phyloP scores from a whole-genome alignment of 1,139 yeast species.

The Protomyces lactucae-debilis region DNA sequence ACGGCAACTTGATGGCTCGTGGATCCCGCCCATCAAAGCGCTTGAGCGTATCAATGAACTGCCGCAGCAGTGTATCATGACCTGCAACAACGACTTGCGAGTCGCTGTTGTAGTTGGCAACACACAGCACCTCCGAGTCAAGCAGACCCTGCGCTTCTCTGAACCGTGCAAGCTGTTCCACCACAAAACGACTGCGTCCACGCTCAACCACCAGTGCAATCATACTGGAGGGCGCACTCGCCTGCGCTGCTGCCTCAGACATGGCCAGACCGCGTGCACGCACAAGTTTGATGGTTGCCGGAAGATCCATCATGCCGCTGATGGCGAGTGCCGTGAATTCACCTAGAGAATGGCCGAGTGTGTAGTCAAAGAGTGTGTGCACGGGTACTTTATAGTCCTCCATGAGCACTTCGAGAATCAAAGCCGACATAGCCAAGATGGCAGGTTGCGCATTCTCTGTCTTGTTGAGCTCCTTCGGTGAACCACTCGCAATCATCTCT shows the following conservation, averaged over 20 bases:
- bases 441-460: constrained; percentile 63
- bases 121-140: constrained; percentile 17
- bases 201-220: constrained; percentile 25
- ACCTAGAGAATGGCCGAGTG: constrained; percentile 61
- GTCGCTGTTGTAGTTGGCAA: constrained; percentile 26
- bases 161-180: constrained; percentile 15
- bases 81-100: constrained; percentile 29
- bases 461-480: constrained; percentile 32
- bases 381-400: constrained; percentile 33
- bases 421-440: constrained; percentile 48
- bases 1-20: constrained; percentile 24
- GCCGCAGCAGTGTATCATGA: constrained; percentile 5
- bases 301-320: constrained; percentile 45
- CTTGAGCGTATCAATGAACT: constrained; percentile 13
- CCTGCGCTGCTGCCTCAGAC: constrained; percentile 36
- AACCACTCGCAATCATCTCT: constrained; percentile 32
- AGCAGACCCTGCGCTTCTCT: constrained; percentile 1
- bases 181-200: constrained; percentile 10
- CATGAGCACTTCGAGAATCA: constrained; percentile 41
- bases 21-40: constrained; percentile 21
- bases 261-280: constrained; percentile 51
- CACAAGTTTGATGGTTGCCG: constrained; percentile 49
- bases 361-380: constrained; percentile 33
- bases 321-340: constrained; percentile 54
- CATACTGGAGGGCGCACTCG: constrained; percentile 8